A percentile compares a stretch with the other conserved stretches of the same genome.
phyloP scores from a whole-genome alignment of 106 monocot genomes.

The Allium cepa region DNA sequence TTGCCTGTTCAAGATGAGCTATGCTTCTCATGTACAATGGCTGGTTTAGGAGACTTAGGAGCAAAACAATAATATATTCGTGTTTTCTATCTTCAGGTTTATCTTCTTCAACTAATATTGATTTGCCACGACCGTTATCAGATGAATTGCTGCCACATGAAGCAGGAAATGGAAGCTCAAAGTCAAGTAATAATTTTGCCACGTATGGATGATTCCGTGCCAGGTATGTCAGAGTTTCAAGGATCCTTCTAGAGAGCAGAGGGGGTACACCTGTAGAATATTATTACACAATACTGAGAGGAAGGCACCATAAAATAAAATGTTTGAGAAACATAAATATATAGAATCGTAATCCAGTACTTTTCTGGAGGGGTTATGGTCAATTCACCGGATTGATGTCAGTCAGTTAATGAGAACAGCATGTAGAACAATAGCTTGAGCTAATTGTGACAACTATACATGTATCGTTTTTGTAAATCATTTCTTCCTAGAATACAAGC shows the following conservation, averaged over 20 bases:
- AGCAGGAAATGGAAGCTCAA: conserved; percentile 43
- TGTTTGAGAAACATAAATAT: too few relatives aligned
- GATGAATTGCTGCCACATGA: conserved; percentile 6
- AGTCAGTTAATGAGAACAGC: too few relatives aligned
- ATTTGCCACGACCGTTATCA: conserved; percentile 67
- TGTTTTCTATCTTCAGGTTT: conserved; percentile 31
- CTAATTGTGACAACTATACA: too few relatives aligned
- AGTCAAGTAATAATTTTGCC: conserved; percentile 79
- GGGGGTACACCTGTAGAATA: conserved; percentile 72
- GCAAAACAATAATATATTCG: conserved; percentile 55
- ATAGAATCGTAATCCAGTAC: too few relatives aligned
- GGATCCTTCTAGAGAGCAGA: conserved; percentile 73
- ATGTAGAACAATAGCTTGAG: too few relatives aligned
- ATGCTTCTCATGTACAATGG: conserved; percentile 93
- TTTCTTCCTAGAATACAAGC: too few relatives aligned
- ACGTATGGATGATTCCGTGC: conserved; percentile 84
- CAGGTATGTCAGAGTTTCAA: conserved; percentile 84
- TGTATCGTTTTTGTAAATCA: too few relatives aligned
- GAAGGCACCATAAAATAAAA: too few relatives aligned
- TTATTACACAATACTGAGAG: conserved; percentile 5
- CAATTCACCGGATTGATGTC: too few relatives aligned
- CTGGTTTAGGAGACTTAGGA: conserved; percentile 79
- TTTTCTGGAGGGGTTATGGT: too few relatives aligned
- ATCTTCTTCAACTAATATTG: conserved; percentile 69
- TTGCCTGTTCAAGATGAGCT: conserved; percentile 95